Base-by-base conservation (phyloP, 1,284 basidiomycete genomes). In the Schizopora paradoxa region DNA sequence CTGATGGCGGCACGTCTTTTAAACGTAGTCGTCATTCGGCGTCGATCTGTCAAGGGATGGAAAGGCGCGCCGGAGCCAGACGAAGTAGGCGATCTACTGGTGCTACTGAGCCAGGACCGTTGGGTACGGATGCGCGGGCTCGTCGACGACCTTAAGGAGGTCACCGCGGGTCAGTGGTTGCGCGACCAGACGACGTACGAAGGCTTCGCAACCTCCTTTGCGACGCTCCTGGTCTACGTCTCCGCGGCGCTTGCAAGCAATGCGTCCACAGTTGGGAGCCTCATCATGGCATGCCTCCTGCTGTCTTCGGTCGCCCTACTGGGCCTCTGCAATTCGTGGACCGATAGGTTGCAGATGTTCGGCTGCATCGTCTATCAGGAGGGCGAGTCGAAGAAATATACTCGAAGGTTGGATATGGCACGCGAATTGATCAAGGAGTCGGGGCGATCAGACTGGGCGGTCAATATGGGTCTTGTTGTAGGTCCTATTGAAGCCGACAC, bases 31-130 rank as follows among this genome's bases (percentile, higher is more conserved):
- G 42, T 45, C 16, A n/a, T 35, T n/a, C 41, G 43, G 27, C 39
- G 37, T 11, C 43, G 43, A 14, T 21, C 11, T 11, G 22, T 22
- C 14, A 4, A 40, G n/a, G 34, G 35, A 29, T 45, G 43, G 43
- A 45, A 45, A 25, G 43, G 43, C 11, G 19, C 4, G 7, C 35
- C 35, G 13, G 21, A 36, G 25, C 48, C 43, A n/a, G 43, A 37
- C 25, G 34, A 33, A 11, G 16, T 11, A 4, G 48, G 51, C 13
- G 51, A 52, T 34, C 28, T 52, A 18, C 34, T 52, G 14, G 34
- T 52, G 19, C 43, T 49, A 5, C 44, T 52, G 41, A 52, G 43
- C 33, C 50, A 49, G 26, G 48, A 52, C n/a, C 48, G 48, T 14
- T 49, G 48, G 51, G 31, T 50, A 7, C 36, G 51, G 11, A 39